phyloP scores from a whole-genome alignment of 164 flowering plant species.

The Brasenia schreberi region DNA sequence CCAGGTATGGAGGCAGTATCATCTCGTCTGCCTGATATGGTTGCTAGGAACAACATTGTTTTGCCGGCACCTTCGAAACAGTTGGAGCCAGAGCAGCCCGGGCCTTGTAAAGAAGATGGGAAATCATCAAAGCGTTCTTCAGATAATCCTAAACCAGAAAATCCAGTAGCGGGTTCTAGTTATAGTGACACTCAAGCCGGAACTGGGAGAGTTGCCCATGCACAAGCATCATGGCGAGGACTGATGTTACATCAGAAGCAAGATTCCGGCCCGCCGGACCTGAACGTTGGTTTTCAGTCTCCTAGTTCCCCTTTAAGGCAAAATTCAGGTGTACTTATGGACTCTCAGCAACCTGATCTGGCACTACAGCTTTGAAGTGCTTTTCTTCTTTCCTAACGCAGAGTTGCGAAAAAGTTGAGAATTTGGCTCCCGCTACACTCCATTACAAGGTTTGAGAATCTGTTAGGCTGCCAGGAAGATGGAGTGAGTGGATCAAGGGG shows the following conservation, averaged over 20 bases:
- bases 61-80: conserved; percentile 5
- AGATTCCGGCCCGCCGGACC: conserved; percentile 38
- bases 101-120: background rate
- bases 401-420: background rate
- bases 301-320: conserved; percentile 28
- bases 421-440: background rate
- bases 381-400: background rate
- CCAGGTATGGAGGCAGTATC: conserved; percentile 2
- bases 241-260: conserved; percentile 16
- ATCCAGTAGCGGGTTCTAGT: background rate
- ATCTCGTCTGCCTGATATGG: conserved; percentile 13
- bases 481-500: background rate
- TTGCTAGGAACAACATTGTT: conserved; percentile 13
- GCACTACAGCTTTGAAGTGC: conserved; percentile 50
- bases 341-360: conserved; percentile 48
- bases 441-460: background rate
- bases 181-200: background rate
- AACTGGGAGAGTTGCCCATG: conserved; percentile 1
- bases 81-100: background rate
- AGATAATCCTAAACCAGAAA: background rate
- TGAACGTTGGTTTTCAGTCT: conserved; percentile 40
- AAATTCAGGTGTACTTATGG: conserved; percentile 19
- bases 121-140: background rate
- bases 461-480: background rate
- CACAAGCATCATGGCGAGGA: conserved; percentile 17